Conservation (phyloP, 2,329 filamentous ascomycete genomes). For the Corynespora cassiicola region DNA sequence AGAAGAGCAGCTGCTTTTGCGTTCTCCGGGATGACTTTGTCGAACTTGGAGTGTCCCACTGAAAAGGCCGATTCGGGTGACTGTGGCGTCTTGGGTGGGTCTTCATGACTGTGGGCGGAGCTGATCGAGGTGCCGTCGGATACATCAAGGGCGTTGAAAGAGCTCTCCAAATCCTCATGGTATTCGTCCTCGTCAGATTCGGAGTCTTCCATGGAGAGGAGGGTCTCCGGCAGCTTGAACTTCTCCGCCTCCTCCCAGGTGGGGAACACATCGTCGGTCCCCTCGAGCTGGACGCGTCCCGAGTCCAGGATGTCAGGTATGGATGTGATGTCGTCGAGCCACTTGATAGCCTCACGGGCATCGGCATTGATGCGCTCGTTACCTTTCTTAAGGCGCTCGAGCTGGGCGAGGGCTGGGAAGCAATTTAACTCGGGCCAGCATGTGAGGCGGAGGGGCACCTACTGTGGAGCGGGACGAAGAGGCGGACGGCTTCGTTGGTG, state of each 20-base stretch:
- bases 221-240: slow-evolving; percentile 54
- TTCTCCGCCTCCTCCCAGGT: slow-evolving; percentile 59
- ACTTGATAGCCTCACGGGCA: slow-evolving; percentile 56
- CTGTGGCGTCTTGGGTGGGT: slow-evolving; percentile 47
- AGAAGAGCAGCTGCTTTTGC: slow-evolving; percentile 9
- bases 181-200: slow-evolving; percentile 46
- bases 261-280: slow-evolving; percentile 53
- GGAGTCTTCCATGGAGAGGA: slow-evolving; percentile 56
- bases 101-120: slow-evolving; percentile 50
- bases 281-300: slow-evolving; percentile 53
- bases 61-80: slow-evolving; percentile 48
- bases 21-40: slow-evolving; percentile 30
- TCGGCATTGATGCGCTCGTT: slow-evolving; percentile 52
- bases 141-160: slow-evolving; percentile 43
- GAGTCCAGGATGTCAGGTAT: slow-evolving; percentile 43
- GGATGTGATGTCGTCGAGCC: slow-evolving; percentile 60
- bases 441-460: slow-evolving; percentile 27
- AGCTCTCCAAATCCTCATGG: slow-evolving; percentile 45
- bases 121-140: slow-evolving; percentile 50
- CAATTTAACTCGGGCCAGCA: slow-evolving; percentile 23
- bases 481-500: slow-evolving; percentile 55
- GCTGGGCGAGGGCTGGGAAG: slow-evolving; percentile 51
- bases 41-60: slow-evolving; percentile 28
- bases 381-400: slow-evolving; percentile 52
- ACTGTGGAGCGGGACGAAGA: slow-evolving; percentile 61